A percentile compares a stretch with the other conserved stretches of the same genome.
Conservation (phyloP, 176 grass and related monocot genomes). For the Zoysia japonica region DNA sequence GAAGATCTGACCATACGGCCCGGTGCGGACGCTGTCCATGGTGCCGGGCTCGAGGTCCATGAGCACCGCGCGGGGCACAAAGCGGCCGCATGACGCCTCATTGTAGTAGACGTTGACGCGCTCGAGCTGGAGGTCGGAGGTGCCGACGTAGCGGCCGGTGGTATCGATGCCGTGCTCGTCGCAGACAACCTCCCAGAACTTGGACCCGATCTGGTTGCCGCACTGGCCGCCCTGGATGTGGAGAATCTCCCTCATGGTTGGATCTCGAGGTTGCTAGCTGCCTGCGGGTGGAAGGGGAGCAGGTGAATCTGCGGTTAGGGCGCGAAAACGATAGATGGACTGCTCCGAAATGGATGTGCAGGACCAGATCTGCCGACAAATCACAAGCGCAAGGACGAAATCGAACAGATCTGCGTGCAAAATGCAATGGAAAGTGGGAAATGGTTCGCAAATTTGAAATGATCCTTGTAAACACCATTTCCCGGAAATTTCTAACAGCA, state of each 20-base stretch:
- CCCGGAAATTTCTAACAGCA: background rate
- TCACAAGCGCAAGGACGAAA: background rate
- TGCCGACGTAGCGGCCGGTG: constrained; percentile 67
- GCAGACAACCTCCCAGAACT: constrained; percentile 90
- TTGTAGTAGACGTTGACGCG: constrained; percentile 93
- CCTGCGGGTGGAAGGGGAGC: constrained; percentile 28
- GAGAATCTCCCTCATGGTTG: constrained; percentile 86
- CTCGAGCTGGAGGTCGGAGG: constrained; percentile 85
- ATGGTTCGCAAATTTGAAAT: background rate
- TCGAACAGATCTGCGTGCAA: background rate
- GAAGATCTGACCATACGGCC: constrained; percentile 82
- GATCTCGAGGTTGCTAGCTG: constrained; percentile 28
- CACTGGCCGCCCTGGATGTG: constrained; percentile 88
- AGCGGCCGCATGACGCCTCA: constrained; percentile 83
- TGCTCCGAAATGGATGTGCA: background rate
- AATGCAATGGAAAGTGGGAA: background rate
- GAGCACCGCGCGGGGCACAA: constrained; percentile 81
- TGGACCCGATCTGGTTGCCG: constrained; percentile 85
- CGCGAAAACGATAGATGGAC: constrained; percentile 19
- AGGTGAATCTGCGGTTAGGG: background rate
- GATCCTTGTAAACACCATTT: background rate
- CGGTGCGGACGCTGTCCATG: constrained; percentile 91
- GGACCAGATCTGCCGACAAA: constrained; percentile 26
- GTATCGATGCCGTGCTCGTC: constrained; percentile 84
- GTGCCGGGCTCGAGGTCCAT: constrained; percentile 93